Conservation (phyloP, 1,284 basidiomycete species). For the Sanghuangporus sanghuang region DNA sequence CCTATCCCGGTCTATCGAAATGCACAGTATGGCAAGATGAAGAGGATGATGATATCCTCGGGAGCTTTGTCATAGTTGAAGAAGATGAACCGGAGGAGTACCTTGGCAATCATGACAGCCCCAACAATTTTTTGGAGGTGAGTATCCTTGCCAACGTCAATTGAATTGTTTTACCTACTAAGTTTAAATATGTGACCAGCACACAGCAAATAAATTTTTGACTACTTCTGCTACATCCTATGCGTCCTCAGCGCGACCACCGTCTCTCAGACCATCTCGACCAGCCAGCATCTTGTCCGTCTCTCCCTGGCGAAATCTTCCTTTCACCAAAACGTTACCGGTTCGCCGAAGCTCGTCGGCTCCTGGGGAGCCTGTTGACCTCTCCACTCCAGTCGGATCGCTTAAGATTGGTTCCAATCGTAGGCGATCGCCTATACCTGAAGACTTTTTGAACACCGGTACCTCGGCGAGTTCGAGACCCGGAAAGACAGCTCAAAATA, state of each 20-base stretch:
- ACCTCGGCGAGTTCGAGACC: neutral
- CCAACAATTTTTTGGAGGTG: slow-evolving; percentile 1
- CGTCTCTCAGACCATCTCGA: slow-evolving; percentile 7
- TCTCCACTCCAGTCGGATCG: slow-evolving; percentile 6
- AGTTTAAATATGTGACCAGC: neutral
- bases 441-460: slow-evolving; percentile 8
- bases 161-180: neutral
- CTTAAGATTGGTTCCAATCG: slow-evolving; percentile 1
- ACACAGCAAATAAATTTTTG: neutral
- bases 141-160: slow-evolving; percentile 14
- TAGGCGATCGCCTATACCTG: slow-evolving; percentile 15
- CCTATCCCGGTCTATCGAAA: slow-evolving; percentile 11
- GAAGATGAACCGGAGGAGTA: neutral
- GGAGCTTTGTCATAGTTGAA: slow-evolving; percentile 14
- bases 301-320: slow-evolving; percentile 14
- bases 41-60: slow-evolving; percentile 1
- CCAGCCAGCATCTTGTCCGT: slow-evolving; percentile 12
- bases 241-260: neutral
- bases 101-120: neutral
- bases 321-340: slow-evolving; percentile 13
- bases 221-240: neutral
- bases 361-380: slow-evolving; percentile 6
- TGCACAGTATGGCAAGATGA: slow-evolving; percentile 1
- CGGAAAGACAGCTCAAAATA: slow-evolving; percentile 5
- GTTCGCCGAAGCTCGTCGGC: neutral